Evolutionary conservation across 371 early-diverging fungal species (phyloP), one percentile per base, ranked within the genome.

Genomic region (Mortierella sp.): DNA sequence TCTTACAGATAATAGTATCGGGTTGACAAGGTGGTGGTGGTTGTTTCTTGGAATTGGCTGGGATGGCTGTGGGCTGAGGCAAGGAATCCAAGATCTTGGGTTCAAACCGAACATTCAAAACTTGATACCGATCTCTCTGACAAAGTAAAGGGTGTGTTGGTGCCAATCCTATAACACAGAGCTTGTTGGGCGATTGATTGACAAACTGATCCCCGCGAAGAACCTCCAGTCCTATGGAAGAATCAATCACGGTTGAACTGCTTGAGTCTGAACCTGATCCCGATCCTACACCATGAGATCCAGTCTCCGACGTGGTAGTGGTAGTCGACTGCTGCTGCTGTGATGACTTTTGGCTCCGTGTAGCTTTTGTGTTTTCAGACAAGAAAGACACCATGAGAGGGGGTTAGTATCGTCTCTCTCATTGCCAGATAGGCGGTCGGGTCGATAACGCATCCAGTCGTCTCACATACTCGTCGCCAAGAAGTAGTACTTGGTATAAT

Each of bases 121-220:
- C 60, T 21, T 67, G 37, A 47, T 67, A 73, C 16, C 68, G 67
- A 8, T 63, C 53, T 21, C 40, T 28, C 7, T 67, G 67, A 21
- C 63, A 60, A 19, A 73, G 24, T 27, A 73, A 25, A 1, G 74
- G 74, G 28, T 73, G 74, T 0, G 74, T 63, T 6, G 74, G 68
- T 21, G 74, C 74, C 25, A 73, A 39, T 1, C 74, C 74, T 19
- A 46, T 60, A 24, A 73, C 53, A 27, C 74, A 73, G 7, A 73
- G 63, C 39, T 73, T 73, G 64, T 73, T 73, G 52, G 74, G 74
- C 21, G 74, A 73, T 46, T 73, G 74, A 46, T 73, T 67, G 5
- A 73, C 56, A 48, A 28, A 73, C 54, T 73, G 74, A 22, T 73
- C 74, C 2, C 74, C 74, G 2, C 66, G 66, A n/a, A 65, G 40